phyloP scores from a whole-genome alignment of 495 filamentous ascomycete species.

The Lophiostoma macrostomum region DNA sequence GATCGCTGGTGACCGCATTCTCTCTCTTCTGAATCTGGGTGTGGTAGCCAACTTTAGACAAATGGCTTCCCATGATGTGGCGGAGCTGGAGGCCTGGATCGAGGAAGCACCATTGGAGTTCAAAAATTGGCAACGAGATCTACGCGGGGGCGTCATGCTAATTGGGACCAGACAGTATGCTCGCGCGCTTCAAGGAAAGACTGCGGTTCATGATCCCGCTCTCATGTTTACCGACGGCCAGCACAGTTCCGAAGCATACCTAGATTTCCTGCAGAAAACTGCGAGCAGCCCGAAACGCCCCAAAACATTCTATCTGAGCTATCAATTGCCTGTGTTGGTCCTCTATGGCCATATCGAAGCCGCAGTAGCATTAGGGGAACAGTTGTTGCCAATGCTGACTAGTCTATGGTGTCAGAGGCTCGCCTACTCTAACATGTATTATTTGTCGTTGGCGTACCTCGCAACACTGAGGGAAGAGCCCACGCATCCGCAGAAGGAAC shows the following conservation, averaged over 20 bases:
- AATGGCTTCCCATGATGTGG: slow-evolving; percentile 70
- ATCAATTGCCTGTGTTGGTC: slow-evolving; percentile 69
- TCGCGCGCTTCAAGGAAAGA: slow-evolving; percentile 82
- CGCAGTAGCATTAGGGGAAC: slow-evolving; percentile 63
- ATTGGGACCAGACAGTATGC: slow-evolving; percentile 69
- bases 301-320: slow-evolving; percentile 66
- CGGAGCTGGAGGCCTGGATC: slow-evolving; percentile 71
- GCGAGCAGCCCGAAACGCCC: slow-evolving; percentile 52
- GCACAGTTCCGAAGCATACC: slow-evolving; percentile 63
- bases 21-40: slow-evolving; percentile 71
- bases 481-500: slow-evolving; percentile 49
- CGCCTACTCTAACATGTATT: slow-evolving; percentile 62
- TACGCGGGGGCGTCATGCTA: slow-evolving; percentile 74
- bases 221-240: slow-evolving; percentile 68
- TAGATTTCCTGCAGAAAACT: slow-evolving; percentile 50
- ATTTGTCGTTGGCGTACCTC: slow-evolving; percentile 64
- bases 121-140: slow-evolving; percentile 68
- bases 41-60: slow-evolving; percentile 67
- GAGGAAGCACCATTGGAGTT: slow-evolving; percentile 73
- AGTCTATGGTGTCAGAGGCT: slow-evolving; percentile 72
- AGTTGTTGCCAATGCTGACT: slow-evolving; percentile 56
- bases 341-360: slow-evolving; percentile 71
- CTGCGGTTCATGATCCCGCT: slow-evolving; percentile 52
- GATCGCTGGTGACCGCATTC: slow-evolving; percentile 68
- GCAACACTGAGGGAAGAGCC: slow-evolving; percentile 59